Evolutionary conservation across 176 grass and related monocot genomes (phyloP), one percentile per base, ranked within the genome.

Genomic region (Aegilops umbellulata): DNA sequence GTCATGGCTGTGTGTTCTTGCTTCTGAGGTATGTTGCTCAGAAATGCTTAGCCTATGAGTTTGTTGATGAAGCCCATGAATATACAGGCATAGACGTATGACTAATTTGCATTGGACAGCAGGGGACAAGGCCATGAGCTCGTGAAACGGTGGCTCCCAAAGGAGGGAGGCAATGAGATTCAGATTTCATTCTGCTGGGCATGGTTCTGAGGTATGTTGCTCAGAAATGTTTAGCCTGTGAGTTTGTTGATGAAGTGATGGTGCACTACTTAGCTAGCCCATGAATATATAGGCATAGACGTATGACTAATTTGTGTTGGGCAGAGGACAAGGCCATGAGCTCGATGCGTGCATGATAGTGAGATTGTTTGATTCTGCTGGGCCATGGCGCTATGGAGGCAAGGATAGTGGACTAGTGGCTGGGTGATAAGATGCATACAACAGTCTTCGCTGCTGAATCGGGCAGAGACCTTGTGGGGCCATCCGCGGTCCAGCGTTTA

Each of bases 111-210:
- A 61, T 77, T 72, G 86, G 46, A 13, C 12, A 46, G 55, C 38
- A 86, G 82, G 90, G 63, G 63, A 82, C 80, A 90, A 72, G 55
- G 75, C 66, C 68, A 90, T 78, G 73, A 89, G 61, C 72, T 71
- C 66, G 27, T 76, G 70, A 39, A 70, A 53, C 39, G 70, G 2
- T 65, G 66, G 47, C 49, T 53, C 49, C 49, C 2, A 5, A 47
- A 47, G 44, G 16, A 14, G 13, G 44, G 44, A 53, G 49, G 49
- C 49, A 53, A 19, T 19, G 49, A 53, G 16, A 53, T 53, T 49
- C 15, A 49, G 47, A 49, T 5, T 49, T 49, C 5, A 49, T 49
- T 16, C 15, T 49, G 47, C 47, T 49, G 47, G 47, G 4, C 47
- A 49, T 49, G 5, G 19, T 82, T 58, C 12, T 83, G 10, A 47